Base-by-base conservation (phyloP, 148 eudicot genomes). In the Nepenthes gracilis region DNA sequence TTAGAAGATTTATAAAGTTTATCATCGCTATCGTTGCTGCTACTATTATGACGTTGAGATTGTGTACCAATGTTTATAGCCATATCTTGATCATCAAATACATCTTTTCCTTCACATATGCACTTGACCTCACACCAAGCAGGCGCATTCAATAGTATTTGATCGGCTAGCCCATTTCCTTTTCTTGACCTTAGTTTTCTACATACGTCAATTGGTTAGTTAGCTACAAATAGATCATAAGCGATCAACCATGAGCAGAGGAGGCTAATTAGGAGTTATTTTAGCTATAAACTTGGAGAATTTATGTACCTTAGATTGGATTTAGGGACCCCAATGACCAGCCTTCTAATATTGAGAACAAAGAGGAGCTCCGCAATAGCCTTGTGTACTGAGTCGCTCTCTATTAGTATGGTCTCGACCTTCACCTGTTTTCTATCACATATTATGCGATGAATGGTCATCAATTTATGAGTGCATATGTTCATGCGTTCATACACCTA, bases 391-490 rank as follows among this genome's bases (percentile, higher is more conserved):
- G 54, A 61, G 43, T 88, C 96, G 65, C 90, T 82, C 70, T 92
- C 96, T 1, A 88, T 75, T 35, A 88, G 72, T 64, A 92, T 75
- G n/a, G 98, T 92, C 55, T 92, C 98, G 47, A 78, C 98, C 66
- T 82, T 82, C 48, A 85, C 88, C 93, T 88, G 69, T 36, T n/a
- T 49, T 49, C 15, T 49, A 49, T n/a, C 12, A 49, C 8, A 8
- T 40, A 8, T 11, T 5, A 49, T 0, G 53, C 53, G 15, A 49
- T 49, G 10, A 6, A n/a, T 23, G 53, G 11, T n/a, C n/a, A 49
- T 49, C 35, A 43, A 62, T 57, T 35, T 3, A 47, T 58, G 37
- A 43, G 48, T 2, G 36, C 36, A n/a, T 9, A 47, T 43, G 13
- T 50, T 5, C 12, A 49, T 5, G 11, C 13, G 1, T 10, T 6